Evolutionary conservation across 2,329 filamentous ascomycete genomes (phyloP).

Genomic region (Talaromyces sp.): DNA sequence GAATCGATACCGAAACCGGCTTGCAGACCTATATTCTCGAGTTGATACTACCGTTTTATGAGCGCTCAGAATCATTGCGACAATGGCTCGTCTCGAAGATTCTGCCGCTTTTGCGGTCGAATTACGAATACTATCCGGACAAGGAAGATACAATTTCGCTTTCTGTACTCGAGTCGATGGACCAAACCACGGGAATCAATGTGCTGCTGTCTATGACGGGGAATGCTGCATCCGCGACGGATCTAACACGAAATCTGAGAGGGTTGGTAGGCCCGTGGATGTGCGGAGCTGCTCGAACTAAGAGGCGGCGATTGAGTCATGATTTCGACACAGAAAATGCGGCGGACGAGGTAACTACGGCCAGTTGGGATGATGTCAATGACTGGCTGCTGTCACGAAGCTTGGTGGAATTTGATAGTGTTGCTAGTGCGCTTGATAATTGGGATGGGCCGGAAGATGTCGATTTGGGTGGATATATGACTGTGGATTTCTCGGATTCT

Average conservation of each 20-base stretch:
- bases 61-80: conserved; percentile 50
- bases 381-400: conserved; percentile 58
- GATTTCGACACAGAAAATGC: conserved; percentile 26
- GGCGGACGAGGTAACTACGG: conserved; percentile 24
- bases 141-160: conserved; percentile 45
- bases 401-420: conserved; percentile 47
- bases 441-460: conserved; percentile 61
- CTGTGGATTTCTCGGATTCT: conserved; percentile 23
- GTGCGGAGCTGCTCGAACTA: conserved; percentile 54
- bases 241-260: conserved; percentile 54
- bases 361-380: conserved; percentile 58
- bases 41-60: conserved; percentile 57
- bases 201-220: conserved; percentile 49
- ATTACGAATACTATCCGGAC: conserved; percentile 62
- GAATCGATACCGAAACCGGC: conserved; percentile 58
- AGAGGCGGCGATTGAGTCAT: conserved; percentile 50
- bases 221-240: conserved; percentile 32
- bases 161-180: conserved; percentile 51
- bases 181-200: conserved; percentile 52
- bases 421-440: conserved; percentile 50
- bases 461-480: conserved; percentile 55
- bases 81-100: conserved; percentile 60
- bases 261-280: conserved; percentile 63
- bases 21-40: conserved; percentile 55
- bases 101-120: conserved; percentile 57